Evolutionary conservation across 768 basidiomycete species (phyloP).

Genomic region (Pleurotus tuber-regium): DNA sequence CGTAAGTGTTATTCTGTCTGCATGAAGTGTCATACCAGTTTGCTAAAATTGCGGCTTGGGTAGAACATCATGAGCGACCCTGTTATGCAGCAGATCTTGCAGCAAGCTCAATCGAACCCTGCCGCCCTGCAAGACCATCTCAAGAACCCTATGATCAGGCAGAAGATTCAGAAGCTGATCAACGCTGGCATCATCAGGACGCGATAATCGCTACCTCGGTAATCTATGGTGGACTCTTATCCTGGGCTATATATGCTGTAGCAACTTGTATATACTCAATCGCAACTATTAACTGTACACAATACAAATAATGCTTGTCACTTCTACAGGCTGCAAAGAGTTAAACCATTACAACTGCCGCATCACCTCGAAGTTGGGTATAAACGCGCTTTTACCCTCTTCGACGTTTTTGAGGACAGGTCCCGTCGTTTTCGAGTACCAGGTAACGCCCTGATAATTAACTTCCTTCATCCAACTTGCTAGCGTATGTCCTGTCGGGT

Average conservation of each 20-base stretch:
- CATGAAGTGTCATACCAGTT: conserved; percentile 2
- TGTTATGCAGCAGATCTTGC: conserved; percentile 91
- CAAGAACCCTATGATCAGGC: conserved; percentile 81
- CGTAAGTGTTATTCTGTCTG: conserved; percentile 53
- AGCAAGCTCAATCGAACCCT: conserved; percentile 91
- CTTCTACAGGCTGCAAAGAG: no score
- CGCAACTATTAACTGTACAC: neutral
- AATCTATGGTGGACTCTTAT: neutral
- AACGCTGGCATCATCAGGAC: conserved; percentile 94
- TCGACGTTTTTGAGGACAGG: conserved; percentile 29
- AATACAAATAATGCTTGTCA: neutral
- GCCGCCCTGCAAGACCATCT: conserved; percentile 91
- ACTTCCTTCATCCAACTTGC: conserved; percentile 40
- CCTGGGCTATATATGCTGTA: neutral
- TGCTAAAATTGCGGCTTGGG: conserved; percentile 6
- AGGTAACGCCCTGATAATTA: conserved; percentile 23
- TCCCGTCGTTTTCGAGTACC: conserved; percentile 12
- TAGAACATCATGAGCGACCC: conserved; percentile 87
- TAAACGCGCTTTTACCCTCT: conserved; percentile 26
- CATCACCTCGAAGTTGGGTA: conserved; percentile 20
- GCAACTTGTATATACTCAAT: neutral
- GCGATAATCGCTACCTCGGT: conserved; percentile 38
- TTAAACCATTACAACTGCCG: conserved; percentile 3
- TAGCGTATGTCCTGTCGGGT: conserved; percentile 33
- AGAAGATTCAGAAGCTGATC: conserved; percentile 86